A percentile compares a stretch with the other conserved stretches of the same genome.
These are phyloP conservation scores for Fagopyrum tataricum DNA, from an alignment of 148 eudicot species.

Conservation along the genomic window DNA sequence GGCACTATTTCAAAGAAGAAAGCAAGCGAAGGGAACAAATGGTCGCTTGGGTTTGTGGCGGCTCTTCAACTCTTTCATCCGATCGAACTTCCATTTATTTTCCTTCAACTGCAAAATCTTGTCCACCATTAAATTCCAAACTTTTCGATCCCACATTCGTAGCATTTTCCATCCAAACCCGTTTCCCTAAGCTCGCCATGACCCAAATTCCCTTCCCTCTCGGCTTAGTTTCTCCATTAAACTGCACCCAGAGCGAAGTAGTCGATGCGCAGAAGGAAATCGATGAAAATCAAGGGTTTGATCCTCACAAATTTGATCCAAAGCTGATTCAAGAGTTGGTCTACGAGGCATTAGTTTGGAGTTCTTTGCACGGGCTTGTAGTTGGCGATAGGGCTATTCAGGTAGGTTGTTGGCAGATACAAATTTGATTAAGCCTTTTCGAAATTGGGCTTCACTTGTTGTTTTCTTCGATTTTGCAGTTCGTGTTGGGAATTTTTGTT, in stretches of 20 bases:
- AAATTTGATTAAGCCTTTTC: neutral
- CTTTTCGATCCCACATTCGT: neutral
- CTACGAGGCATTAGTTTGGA: slow-evolving; percentile 80
- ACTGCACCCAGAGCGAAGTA: slow-evolving; percentile 22
- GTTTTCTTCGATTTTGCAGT: neutral
- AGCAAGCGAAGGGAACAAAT: neutral
- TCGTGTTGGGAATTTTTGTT: neutral
- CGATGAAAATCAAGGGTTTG: slow-evolving; percentile 23
- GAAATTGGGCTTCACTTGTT: neutral
- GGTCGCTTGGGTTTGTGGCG: slow-evolving; percentile 1
- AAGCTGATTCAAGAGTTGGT: slow-evolving; percentile 48
- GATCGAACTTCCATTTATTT: neutral
- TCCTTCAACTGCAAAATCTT: neutral
- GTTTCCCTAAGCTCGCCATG: slow-evolving; percentile 19
- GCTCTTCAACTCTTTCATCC: slow-evolving; percentile 4
- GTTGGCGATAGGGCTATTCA: slow-evolving; percentile 63
- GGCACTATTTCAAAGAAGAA: neutral
- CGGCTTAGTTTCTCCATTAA: slow-evolving; percentile 17
- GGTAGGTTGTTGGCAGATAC: slow-evolving; percentile 31
- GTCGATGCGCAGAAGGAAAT: slow-evolving; percentile 21
- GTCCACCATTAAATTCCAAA: neutral
- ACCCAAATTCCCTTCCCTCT: slow-evolving; percentile 20
- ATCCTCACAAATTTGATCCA: slow-evolving; percentile 51
- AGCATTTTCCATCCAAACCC: neutral
- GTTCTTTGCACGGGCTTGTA: slow-evolving; percentile 78